A percentile compares a stretch with the other conserved stretches of the same genome.
phyloP scores from a whole-genome alignment of 148 eudicot genomes.

The Arctostaphylos glauca region DNA sequence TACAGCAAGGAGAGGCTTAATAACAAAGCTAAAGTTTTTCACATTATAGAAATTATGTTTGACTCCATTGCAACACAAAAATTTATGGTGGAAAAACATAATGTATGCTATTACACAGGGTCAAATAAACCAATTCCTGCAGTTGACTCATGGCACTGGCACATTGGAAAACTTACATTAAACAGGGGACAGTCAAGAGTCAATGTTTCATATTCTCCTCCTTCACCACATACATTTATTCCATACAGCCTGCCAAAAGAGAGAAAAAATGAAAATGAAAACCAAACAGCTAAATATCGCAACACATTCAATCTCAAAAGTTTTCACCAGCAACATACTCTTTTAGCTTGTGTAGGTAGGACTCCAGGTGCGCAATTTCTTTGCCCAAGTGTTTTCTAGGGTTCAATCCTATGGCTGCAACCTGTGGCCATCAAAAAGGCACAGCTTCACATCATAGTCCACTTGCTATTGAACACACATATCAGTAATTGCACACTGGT shows the following conservation, averaged over 20 bases:
- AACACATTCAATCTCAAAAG: not conserved
- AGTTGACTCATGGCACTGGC: not conserved
- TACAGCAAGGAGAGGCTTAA: not conserved
- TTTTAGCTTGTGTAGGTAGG: conserved; percentile 73
- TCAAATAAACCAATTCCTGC: not conserved
- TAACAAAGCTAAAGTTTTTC: not conserved
- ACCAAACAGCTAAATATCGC: not conserved
- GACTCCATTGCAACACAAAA: not conserved
- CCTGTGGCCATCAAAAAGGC: conserved; percentile 38
- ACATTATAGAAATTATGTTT: not conserved
- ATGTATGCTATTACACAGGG: not conserved
- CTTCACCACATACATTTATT: conserved; percentile 96
- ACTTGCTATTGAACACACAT: not conserved
- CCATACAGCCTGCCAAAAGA: conserved; percentile 70
- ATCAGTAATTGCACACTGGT: not conserved
- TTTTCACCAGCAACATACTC: conserved; percentile 40
- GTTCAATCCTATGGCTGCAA: conserved; percentile 93
- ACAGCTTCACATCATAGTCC: conserved; percentile 1
- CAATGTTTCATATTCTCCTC: conserved; percentile 96
- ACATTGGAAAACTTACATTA: conserved; percentile 42
- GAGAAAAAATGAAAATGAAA: conserved; percentile 4
- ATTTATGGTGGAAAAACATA: not conserved
- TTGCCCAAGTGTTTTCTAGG: conserved; percentile 90
- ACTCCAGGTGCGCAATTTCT: conserved; percentile 55
- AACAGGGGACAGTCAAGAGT: conserved; percentile 97